These are phyloP conservation scores for Chlamydomonas reinhardtii DNA, from an alignment of 163 green algal genomes.

Conservation along the genomic window DNA sequence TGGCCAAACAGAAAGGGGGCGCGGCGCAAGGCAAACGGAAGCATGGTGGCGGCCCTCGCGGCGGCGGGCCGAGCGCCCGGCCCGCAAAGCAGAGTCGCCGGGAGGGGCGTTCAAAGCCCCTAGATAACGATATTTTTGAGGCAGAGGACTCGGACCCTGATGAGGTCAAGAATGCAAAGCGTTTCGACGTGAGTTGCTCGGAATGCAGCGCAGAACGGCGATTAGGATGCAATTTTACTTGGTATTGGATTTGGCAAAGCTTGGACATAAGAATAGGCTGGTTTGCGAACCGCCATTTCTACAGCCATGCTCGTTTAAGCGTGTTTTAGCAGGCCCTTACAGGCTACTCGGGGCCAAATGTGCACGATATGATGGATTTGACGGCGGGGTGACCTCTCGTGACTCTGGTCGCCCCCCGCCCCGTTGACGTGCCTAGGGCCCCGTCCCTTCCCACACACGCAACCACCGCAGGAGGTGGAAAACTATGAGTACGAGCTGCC, in stretches of 20 bases:
- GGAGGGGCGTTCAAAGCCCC: not conserved
- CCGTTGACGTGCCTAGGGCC: too few relatives aligned
- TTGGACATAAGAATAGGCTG: not conserved
- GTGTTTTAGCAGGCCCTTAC: too few relatives aligned
- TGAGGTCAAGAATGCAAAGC: conserved; percentile 71
- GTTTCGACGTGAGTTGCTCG: conserved; percentile 79
- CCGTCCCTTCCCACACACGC: too few relatives aligned
- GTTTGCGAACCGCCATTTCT: too few relatives aligned
- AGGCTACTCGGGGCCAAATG: too few relatives aligned
- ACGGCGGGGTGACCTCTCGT: too few relatives aligned
- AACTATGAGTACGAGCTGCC: conserved; percentile 92
- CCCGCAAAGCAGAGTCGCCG: conserved; percentile 30
- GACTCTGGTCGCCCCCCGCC: too few relatives aligned
- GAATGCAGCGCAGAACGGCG: too few relatives aligned
- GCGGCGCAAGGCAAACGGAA: conserved; percentile 22
- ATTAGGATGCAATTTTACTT: not conserved
- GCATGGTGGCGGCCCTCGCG: not conserved
- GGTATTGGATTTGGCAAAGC: not conserved
- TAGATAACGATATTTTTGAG: conserved; percentile 76
- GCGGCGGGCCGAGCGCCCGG: not conserved
- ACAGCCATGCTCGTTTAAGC: too few relatives aligned
- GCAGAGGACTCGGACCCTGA: conserved; percentile 78
- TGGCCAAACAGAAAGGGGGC: not conserved
- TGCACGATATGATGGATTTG: too few relatives aligned
- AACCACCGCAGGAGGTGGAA: conserved; percentile 76